Evolutionary conservation across 2,329 filamentous ascomycete genomes (phyloP).

Genomic region (Alternaria rosae): DNA sequence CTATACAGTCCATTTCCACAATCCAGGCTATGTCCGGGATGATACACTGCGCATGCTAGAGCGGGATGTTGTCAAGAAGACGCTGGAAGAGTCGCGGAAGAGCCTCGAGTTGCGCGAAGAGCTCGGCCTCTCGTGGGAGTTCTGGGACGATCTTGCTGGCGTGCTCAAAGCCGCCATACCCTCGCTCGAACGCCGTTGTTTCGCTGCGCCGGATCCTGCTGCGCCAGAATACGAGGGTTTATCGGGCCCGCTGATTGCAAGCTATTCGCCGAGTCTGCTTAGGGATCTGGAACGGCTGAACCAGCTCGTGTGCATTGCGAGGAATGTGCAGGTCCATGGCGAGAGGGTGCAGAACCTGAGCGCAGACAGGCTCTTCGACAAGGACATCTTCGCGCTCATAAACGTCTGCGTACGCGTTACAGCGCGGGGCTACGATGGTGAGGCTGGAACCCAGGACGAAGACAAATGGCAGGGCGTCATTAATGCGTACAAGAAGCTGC

Average conservation of each 20-base stretch:
- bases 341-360: slow-evolving; percentile 69
- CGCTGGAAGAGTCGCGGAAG: slow-evolving; percentile 64
- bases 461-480: slow-evolving; percentile 72
- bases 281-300: slow-evolving; percentile 70
- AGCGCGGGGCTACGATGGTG: slow-evolving; percentile 69
- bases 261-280: slow-evolving; percentile 64
- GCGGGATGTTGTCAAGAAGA: slow-evolving; percentile 63
- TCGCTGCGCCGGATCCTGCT: slow-evolving; percentile 65
- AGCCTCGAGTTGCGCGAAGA: slow-evolving; percentile 64
- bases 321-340: slow-evolving; percentile 68
- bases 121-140: slow-evolving; percentile 62
- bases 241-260: slow-evolving; percentile 67
- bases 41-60: slow-evolving; percentile 66
- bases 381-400: slow-evolving; percentile 67
- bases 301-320: slow-evolving; percentile 66
- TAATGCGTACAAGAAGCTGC: slow-evolving; percentile 69
- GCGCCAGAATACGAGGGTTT: slow-evolving; percentile 65
- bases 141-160: slow-evolving; percentile 67
- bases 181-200: slow-evolving; percentile 67
- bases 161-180: slow-evolving; percentile 67
- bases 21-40: slow-evolving; percentile 66
- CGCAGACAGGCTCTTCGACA: slow-evolving; percentile 66
- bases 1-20: slow-evolving; percentile 67
- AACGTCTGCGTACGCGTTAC: slow-evolving; percentile 71
- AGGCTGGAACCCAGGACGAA: slow-evolving; percentile 67